These are phyloP conservation scores for Glycine soja DNA, from an alignment of 306 rosid species.

Conservation along the genomic window DNA sequence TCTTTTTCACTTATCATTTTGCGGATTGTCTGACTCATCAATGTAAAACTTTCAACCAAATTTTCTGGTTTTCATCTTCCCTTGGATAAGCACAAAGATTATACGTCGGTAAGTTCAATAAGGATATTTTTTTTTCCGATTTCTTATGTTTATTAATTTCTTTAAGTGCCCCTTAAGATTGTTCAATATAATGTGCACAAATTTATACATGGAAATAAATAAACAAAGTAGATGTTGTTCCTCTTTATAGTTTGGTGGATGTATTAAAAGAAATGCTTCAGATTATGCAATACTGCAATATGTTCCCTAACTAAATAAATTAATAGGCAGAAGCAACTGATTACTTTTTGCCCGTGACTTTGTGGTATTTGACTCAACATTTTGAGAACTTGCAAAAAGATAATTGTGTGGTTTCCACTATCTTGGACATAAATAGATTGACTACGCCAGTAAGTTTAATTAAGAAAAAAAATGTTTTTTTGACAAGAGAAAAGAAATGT, in stretches of 20 bases:
- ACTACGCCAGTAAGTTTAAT: neutral
- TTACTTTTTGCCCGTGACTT: neutral
- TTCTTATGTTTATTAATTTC: neutral
- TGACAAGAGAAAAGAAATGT: neutral
- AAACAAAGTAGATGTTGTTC: neutral
- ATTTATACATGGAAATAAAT: neutral
- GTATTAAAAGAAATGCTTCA: neutral
- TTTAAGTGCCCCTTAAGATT: neutral
- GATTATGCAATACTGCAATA: neutral
- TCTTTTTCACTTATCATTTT: conserved; percentile 17
- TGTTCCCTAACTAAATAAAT: neutral
- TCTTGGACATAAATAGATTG: neutral
- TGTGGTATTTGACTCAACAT: conserved; percentile 1
- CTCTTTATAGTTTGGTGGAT: neutral
- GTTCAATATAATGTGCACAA: neutral
- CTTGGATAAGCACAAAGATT: neutral
- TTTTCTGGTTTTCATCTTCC: too few species aligned
- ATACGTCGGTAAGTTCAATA: neutral
- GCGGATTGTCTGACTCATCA: conserved; percentile 3
- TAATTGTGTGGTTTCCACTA: conserved; percentile 6
- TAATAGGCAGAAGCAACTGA: neutral
- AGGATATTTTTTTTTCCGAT: neutral
- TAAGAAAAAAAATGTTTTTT: neutral
- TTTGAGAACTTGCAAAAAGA: neutral
- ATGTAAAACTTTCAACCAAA: neutral